Evolutionary conservation across 352 stramenopile species (phyloP).

Genomic region (Pythium oligandrum): DNA sequence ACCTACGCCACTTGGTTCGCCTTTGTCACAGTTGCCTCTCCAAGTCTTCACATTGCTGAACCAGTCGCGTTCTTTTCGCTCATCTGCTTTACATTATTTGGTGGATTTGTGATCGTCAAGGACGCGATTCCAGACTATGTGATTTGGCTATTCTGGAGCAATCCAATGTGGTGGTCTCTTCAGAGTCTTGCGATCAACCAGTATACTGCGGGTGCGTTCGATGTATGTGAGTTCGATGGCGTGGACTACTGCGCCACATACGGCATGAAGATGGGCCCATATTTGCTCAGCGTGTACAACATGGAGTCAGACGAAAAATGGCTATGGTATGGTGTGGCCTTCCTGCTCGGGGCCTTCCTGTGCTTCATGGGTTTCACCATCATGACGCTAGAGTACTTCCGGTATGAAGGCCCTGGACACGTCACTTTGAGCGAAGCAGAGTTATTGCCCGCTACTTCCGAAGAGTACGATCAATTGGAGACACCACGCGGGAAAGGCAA

Average conservation of each 20-base stretch:
- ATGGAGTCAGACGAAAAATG: conserved; percentile 16
- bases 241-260: conserved; percentile 20
- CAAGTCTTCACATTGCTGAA: conserved; percentile 19
- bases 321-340: conserved; percentile 21
- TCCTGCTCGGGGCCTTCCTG: conserved; percentile 16
- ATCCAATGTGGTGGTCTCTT: conserved; percentile 35
- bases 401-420: conserved; percentile 20
- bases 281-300: conserved; percentile 19
- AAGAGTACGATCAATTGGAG: too few relatives aligned
- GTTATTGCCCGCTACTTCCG: too few relatives aligned
- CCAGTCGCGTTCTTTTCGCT: conserved; percentile 20
- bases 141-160: conserved; percentile 35
- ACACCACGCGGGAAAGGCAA: too few relatives aligned
- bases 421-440: neutral
- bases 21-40: conserved; percentile 14
- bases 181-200: conserved; percentile 21
- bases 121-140: conserved; percentile 29
- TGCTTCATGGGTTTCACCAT: conserved; percentile 19
- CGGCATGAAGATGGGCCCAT: conserved; percentile 18
- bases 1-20: conserved; percentile 25
- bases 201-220: conserved; percentile 14
- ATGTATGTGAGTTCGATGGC: conserved; percentile 15
- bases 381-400: conserved; percentile 25
- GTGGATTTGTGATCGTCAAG: conserved; percentile 31
- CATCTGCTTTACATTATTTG: conserved; percentile 26